Conservation (phyloP, 2,329 filamentous ascomycete species). For the Colletotrichum zoysiae region DNA sequence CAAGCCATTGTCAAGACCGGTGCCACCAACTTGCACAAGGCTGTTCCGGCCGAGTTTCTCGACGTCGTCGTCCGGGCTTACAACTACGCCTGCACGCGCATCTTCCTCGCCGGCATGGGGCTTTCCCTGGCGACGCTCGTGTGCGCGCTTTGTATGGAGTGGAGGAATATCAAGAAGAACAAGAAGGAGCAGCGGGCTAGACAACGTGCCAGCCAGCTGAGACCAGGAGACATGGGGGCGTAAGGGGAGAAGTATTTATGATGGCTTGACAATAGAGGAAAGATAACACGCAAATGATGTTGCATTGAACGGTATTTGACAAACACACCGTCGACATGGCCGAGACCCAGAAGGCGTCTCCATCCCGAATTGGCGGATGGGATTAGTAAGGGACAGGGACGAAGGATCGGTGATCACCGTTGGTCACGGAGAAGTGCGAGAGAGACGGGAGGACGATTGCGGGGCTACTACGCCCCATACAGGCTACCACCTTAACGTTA, state of each 20-base stretch:
- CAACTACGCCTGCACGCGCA: conserved; percentile 71
- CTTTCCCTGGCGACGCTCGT: conserved; percentile 68
- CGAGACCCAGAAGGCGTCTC: neutral
- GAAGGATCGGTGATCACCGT: neutral
- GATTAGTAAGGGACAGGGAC: neutral
- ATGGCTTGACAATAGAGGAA: neutral
- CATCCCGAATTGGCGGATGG: neutral
- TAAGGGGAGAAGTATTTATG: neutral
- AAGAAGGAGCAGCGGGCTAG: conserved; percentile 35
- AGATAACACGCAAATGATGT: neutral
- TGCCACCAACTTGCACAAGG: conserved; percentile 70
- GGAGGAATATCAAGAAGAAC: conserved; percentile 74
- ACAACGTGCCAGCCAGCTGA: conserved; percentile 20
- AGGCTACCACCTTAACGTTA: neutral
- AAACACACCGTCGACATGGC: neutral
- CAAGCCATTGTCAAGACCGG: conserved; percentile 60
- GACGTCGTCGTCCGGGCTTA: conserved; percentile 71
- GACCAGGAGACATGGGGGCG: conserved; percentile 18
- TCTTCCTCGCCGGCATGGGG: conserved; percentile 73
- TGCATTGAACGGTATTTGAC: neutral
- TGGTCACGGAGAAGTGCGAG: neutral
- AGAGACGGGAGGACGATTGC: neutral
- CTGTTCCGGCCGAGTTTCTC: conserved; percentile 64
- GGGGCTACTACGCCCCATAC: neutral
- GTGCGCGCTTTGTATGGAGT: conserved; percentile 71